Evolutionary conservation across 2,329 filamentous ascomycete species (phyloP).

Genomic region (Sporothrix humicola): DNA sequence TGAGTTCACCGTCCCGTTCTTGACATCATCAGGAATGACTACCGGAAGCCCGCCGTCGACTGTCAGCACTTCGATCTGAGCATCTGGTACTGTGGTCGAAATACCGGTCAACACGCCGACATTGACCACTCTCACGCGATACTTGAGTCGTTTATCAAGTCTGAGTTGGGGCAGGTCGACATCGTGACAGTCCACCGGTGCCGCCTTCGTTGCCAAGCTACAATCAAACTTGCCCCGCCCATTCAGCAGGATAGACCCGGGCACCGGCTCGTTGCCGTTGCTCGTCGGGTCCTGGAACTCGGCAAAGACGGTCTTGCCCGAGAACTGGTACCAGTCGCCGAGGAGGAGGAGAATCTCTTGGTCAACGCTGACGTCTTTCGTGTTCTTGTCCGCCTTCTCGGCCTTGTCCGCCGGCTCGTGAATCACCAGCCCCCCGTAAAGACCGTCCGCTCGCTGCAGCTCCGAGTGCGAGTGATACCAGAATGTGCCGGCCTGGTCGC

Average conservation of each 20-base stretch:
- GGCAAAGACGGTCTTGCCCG: conserved; percentile 26
- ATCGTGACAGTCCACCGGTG: conserved; percentile 52
- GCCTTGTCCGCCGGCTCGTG: conserved; percentile 62
- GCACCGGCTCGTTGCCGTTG: conserved; percentile 48
- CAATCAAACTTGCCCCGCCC: conserved; percentile 54
- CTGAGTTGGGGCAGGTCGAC: conserved; percentile 35
- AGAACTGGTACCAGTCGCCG: conserved; percentile 64
- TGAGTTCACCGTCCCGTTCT: conserved; percentile 26
- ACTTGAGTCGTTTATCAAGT: conserved; percentile 38
- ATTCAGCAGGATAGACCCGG: conserved; percentile 56
- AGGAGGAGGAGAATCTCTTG: conserved; percentile 69
- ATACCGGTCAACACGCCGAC: conserved; percentile 40
- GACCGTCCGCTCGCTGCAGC: conserved; percentile 73
- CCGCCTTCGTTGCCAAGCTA: conserved; percentile 51
- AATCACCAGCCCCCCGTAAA: conserved; percentile 64
- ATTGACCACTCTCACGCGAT: conserved; percentile 41
- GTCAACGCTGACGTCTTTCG: conserved; percentile 59
- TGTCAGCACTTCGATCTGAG: conserved; percentile 35
- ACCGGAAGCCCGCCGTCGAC: conserved; percentile 41
- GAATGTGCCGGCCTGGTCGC: conserved; percentile 46
- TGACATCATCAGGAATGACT: not conserved
- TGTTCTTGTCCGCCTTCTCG: conserved; percentile 48
- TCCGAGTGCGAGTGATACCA: conserved; percentile 71
- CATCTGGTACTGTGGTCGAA: conserved; percentile 37
- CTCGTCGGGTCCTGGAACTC: conserved; percentile 33